phyloP scores from a whole-genome alignment of 345 rosid species.

The Acer campestre region DNA sequence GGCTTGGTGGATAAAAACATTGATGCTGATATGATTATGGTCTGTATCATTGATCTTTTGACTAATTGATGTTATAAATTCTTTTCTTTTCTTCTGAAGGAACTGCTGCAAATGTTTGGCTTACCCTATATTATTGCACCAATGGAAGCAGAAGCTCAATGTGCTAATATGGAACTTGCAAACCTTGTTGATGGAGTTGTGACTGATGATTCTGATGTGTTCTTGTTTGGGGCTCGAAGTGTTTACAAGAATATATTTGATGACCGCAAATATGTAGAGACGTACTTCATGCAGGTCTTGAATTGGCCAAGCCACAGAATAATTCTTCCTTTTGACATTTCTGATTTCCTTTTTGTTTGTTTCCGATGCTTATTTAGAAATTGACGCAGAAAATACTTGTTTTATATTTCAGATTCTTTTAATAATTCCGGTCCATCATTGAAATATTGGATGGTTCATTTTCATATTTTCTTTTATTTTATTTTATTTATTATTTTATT shows the following conservation, averaged over 20 bases:
- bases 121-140: conserved; percentile 95
- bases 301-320: conserved; percentile 1
- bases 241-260: conserved; percentile 97
- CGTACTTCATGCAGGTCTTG: conserved; percentile 84
- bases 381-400: background rate
- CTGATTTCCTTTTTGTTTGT: conserved; percentile 4
- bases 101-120: conserved; percentile 97
- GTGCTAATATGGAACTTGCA: conserved; percentile 85
- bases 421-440: background rate
- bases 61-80: conserved; percentile 1
- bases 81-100: conserved; percentile 45
- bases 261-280: conserved; percentile 97
- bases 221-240: conserved; percentile 86
- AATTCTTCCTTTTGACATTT: background rate
- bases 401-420: background rate
- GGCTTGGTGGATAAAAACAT: background rate
- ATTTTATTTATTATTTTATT: too few relatives aligned
- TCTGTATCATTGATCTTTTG: background rate
- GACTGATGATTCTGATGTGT: conserved; percentile 96
- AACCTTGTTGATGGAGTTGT: conserved; percentile 95
- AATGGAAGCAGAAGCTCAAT: conserved; percentile 99
- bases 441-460: background rate
- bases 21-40: background rate
- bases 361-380: conserved; percentile 7
- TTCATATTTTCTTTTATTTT: too few relatives aligned